Percentiles rank a stretch among this genome's conserved stretches.
phyloP scores from a whole-genome alignment of 2,329 filamentous ascomycete genomes.

The Lomentospora prolificans region DNA sequence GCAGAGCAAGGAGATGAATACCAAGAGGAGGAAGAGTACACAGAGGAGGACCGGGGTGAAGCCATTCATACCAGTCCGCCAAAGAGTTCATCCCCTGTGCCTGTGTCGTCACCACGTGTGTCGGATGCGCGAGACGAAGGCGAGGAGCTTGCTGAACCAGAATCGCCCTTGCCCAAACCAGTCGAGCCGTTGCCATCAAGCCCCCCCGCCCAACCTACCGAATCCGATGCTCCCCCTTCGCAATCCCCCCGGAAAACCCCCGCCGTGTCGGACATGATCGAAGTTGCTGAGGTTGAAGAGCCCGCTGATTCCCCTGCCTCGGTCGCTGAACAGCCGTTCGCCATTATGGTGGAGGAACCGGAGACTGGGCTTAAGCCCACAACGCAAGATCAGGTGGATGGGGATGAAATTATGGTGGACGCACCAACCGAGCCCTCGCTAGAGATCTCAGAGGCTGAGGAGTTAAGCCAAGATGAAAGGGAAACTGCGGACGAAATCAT shows the following conservation, averaged over 20 bases:
- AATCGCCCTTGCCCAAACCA: neutral
- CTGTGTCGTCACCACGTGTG: neutral
- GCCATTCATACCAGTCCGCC: neutral
- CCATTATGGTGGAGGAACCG: neutral
- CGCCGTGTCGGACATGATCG: neutral
- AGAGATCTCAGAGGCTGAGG: neutral
- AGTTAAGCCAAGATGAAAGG: neutral
- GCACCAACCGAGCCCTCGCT: neutral
- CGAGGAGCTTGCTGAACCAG: neutral
- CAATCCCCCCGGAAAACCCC: neutral
- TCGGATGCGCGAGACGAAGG: neutral
- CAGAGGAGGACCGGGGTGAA: neutral
- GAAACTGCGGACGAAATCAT: neutral
- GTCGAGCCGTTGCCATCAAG: neutral
- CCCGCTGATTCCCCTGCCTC: neutral
- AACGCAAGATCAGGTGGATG: constrained; percentile 10
- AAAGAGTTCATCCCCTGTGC: neutral
- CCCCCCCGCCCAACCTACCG: neutral
- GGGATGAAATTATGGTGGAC: neutral
- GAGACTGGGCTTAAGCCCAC: constrained; percentile 1
- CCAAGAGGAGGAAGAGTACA: constrained; percentile 5
- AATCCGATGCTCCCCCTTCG: neutral
- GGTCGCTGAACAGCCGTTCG: neutral
- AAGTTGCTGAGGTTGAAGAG: neutral
- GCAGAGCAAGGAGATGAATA: constrained; percentile 14